These are phyloP conservation scores for Pilatotrama ljubarskyi DNA, from an alignment of 768 basidiomycete species.

Conservation along the genomic window DNA sequence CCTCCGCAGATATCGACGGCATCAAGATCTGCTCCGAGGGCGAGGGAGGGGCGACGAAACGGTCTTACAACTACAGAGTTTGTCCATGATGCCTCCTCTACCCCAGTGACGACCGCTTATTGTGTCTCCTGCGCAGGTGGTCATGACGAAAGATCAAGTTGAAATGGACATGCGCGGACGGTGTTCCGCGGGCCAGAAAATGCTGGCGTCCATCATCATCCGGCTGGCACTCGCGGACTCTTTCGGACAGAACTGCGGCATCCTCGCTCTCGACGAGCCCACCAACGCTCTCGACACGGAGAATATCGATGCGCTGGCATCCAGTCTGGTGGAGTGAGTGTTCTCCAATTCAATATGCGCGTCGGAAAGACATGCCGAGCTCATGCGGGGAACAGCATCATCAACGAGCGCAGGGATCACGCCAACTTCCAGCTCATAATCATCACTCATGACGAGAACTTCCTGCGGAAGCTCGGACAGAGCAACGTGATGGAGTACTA, in stretches of 20 bases:
- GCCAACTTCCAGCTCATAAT: constrained; percentile 96
- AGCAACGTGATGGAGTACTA: constrained; percentile 94
- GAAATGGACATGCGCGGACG: constrained; percentile 99
- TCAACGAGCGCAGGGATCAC: constrained; percentile 86
- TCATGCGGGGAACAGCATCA: constrained; percentile 60
- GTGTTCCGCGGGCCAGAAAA: constrained; percentile 98
- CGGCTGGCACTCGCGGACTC: constrained; percentile 96
- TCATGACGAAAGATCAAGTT: constrained; percentile 98
- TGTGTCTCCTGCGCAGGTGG: constrained; percentile 58
- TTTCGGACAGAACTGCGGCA: constrained; percentile 97
- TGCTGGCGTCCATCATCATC: constrained; percentile 97
- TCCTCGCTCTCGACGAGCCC: constrained; percentile 96
- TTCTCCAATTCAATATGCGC: neutral
- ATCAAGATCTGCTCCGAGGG: constrained; percentile 94
- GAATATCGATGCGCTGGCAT: constrained; percentile 93
- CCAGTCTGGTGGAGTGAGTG: constrained; percentile 87
- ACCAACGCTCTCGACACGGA: constrained; percentile 96
- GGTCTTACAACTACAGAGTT: constrained; percentile 97
- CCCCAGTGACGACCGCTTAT: constrained; percentile 6
- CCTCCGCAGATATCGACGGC: constrained; percentile 84
- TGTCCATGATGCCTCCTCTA: constrained; percentile 26
- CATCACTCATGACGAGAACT: constrained; percentile 97
- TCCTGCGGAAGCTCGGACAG: constrained; percentile 87
- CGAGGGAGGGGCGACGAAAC: constrained; percentile 86
- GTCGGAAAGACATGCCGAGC: neutral